Percentiles rank a stretch among this genome's conserved stretches.
These are phyloP conservation scores for Starmerella khaoyaiensis DNA, from an alignment of 805 yeast species.

Conservation along the genomic window DNA sequence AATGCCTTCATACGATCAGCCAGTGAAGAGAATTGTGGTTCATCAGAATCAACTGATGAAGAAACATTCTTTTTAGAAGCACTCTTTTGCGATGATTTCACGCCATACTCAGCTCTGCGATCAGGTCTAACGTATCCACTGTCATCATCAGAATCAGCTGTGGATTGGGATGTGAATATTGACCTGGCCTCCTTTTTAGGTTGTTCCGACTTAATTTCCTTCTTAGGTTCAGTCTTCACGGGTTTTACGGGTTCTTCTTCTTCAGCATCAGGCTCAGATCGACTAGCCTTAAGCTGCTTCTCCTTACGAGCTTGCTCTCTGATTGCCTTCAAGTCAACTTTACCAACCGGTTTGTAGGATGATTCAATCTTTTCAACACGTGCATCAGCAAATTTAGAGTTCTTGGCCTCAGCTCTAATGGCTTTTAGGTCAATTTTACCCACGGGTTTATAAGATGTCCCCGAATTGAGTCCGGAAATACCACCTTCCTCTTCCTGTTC, in stretches of 20 bases:
- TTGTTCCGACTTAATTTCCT: neutral
- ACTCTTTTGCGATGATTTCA: too few species aligned
- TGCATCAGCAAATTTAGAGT: conserved; percentile 25
- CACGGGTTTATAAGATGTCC: conserved; percentile 27
- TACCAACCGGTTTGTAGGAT: conserved; percentile 50
- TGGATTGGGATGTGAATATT: neutral
- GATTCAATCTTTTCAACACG: conserved; percentile 31
- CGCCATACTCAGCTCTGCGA: conserved; percentile 2
- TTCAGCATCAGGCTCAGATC: neutral
- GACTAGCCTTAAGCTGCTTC: conserved; percentile 17
- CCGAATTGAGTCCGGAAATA: conserved; percentile 19
- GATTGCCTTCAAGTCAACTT: conserved; percentile 39
- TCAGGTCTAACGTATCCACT: conserved; percentile 1
- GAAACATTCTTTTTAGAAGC: neutral
- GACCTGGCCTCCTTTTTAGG: neutral
- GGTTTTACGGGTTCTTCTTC: neutral
- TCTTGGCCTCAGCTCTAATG: conserved; percentile 24
- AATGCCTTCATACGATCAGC: conserved; percentile 25
- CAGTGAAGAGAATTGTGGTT: conserved; percentile 20
- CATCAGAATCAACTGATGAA: conserved; percentile 16
- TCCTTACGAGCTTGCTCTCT: conserved; percentile 29
- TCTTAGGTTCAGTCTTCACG: neutral
- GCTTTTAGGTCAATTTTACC: conserved; percentile 28
- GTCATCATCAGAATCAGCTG: neutral
- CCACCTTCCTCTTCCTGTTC: conserved; percentile 2